Conservation (phyloP, 1,139 yeast species). For the Yamadazyma sp. region DNA sequence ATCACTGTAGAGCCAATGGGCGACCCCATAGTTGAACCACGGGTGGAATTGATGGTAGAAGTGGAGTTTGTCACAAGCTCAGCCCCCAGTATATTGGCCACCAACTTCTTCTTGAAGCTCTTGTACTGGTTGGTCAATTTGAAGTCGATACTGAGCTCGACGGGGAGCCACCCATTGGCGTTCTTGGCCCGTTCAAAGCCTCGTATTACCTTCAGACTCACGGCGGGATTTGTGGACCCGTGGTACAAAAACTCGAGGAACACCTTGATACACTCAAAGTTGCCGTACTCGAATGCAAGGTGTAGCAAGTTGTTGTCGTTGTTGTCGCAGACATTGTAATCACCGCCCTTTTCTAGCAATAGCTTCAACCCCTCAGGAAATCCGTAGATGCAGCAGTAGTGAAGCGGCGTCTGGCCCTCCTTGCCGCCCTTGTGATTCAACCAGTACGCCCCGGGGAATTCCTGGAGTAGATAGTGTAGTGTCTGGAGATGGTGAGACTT, state of each 20-base stretch:
- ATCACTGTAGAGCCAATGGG: no score
- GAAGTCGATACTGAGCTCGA: constrained; percentile 40
- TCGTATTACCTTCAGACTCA: constrained; percentile 44
- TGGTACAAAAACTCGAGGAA: constrained; percentile 42
- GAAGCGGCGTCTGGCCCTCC: constrained; percentile 66
- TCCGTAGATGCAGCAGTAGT: constrained; percentile 68
- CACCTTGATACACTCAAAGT: constrained; percentile 60
- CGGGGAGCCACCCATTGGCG: constrained; percentile 67
- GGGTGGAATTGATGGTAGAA: background rate
- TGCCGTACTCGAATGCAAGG: constrained; percentile 76
- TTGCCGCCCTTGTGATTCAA: constrained; percentile 50
- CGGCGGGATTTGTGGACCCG: constrained; percentile 21
- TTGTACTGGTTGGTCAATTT: constrained; percentile 36
- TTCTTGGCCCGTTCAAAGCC: constrained; percentile 41
- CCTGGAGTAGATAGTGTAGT: constrained; percentile 76
- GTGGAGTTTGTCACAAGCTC: constrained; percentile 3
- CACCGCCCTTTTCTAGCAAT: constrained; percentile 79
- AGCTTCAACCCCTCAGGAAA: constrained; percentile 69
- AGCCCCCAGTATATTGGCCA: background rate
- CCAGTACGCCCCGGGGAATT: constrained; percentile 71
- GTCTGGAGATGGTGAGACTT: constrained; percentile 71
- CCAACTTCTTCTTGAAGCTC: constrained; percentile 18
- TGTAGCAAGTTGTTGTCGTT: constrained; percentile 80
- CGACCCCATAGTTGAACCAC: no score
- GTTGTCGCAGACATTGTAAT: constrained; percentile 57